These are phyloP conservation scores for Vishniacozyma victoriae DNA, from an alignment of 768 basidiomycete species.

Conservation along the genomic window DNA sequence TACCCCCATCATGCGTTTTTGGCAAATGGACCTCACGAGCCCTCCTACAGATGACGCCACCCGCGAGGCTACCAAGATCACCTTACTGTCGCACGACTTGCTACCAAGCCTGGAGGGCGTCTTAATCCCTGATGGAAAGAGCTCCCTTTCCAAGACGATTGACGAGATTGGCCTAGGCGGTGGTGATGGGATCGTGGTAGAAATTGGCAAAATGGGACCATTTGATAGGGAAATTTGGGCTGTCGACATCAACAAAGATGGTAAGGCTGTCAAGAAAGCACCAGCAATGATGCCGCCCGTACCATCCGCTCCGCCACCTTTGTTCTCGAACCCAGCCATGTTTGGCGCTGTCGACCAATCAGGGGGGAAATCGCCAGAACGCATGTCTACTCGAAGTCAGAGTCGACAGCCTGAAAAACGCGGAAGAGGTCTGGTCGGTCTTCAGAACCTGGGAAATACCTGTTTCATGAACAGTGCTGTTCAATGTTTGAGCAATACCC, in stretches of 20 bases:
- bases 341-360: conserved; percentile 17
- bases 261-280: conserved; percentile 22
- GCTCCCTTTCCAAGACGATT: conserved; percentile 2
- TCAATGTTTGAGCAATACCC: conserved; percentile 88
- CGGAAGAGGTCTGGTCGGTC: conserved; percentile 65
- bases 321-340: conserved; percentile 35
- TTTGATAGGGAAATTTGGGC: conserved; percentile 51
- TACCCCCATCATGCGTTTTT: neutral
- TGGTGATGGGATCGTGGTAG: conserved; percentile 71
- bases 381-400: conserved; percentile 42
- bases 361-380: conserved; percentile 4
- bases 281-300: conserved; percentile 12
- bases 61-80: too few relatives aligned
- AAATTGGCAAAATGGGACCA: conserved; percentile 53
- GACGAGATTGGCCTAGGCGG: conserved; percentile 47
- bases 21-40: neutral
- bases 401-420: conserved; percentile 12
- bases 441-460: conserved; percentile 88
- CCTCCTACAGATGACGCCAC: neutral
- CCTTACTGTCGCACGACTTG: neutral
- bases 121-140: neutral
- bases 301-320: conserved; percentile 21
- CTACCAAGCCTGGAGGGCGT: conserved; percentile 10
- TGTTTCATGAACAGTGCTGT: conserved; percentile 99
- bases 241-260: conserved; percentile 47